Base-by-base conservation (phyloP, 2,329 filamentous ascomycete species). In the Colletotrichum liaoningense region DNA sequence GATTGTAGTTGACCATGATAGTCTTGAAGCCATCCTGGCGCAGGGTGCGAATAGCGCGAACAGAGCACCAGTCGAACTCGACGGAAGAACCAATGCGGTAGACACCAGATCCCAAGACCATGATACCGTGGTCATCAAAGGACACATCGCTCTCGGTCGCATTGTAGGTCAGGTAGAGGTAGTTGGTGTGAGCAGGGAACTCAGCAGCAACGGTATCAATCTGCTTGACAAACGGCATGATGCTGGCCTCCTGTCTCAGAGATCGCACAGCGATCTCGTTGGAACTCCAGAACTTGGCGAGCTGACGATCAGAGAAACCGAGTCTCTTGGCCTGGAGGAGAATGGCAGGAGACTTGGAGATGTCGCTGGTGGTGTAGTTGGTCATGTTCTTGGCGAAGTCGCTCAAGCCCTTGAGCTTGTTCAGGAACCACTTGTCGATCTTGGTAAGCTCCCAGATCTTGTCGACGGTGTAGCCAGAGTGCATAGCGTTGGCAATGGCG, bases 61-160 rank as follows among this genome's bases (percentile, higher is more conserved):
- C 97, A 5, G 97, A 98, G 83, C 97, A 98, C 97, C 97, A 99
- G 84, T 99, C 97, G 83, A 99, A 99, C 81, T 99, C 97, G 72
- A 99, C 97, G 0, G 96, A 98, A 0, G 95, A 98, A 77, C 97
- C 97, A 76, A 99, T 99, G 74, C 97, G 92, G 87, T 98, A 98
- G 11, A 98, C 95, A 83, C 96, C 96, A 38, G 95, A 98, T 16
- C 96, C 96, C 35, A 98, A 88, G 9, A 99, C 96, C 95, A 98
- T 98, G 74, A 98, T 90, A 79, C 97, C 97, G 75, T 96, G 92
- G 80, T 99, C 97, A 11, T 95, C 88, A 79, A 98, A 98, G 16
- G 82, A 81, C 68, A 98, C 87, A 79, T 99, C 97, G 77, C 94
- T 92, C 83, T 96, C 93, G 0, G 91, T 92, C 16, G 94, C 96